Base-by-base conservation (phyloP, 2,329 filamentous ascomycete species). In the Aspergillus floridensis region DNA sequence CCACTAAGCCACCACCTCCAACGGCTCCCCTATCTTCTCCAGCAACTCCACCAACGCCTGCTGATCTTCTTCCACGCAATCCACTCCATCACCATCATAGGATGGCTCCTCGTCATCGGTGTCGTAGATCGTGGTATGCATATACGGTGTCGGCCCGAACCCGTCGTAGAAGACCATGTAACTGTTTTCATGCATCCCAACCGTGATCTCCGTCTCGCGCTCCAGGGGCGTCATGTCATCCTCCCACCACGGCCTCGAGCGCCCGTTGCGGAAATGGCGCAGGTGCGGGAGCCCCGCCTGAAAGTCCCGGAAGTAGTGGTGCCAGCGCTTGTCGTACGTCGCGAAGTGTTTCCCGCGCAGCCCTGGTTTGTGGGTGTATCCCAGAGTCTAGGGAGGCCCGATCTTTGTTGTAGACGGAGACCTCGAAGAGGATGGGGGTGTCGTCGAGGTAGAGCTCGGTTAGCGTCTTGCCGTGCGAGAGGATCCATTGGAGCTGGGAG, bases 401-500 rank as follows among this genome's bases (percentile, higher is more conserved):
- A 2, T 57, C 49, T 7, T 47, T 53, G 14, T 53, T n/a, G 26
- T 29, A 19, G n/a, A 60, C 59, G 8, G 41, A 49, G 3, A 64
- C 58, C 32, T 62, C 59, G 32, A 41, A 61, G 22, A 70, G 46
- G 22, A 80, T 78, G 0, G 74, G 69, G 55, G 79, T 82, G 56
- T 79, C 69, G 47, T 81, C 79, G 0, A 83, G 68, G 12, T 78
- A 74, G 0, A 83, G 64, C 46, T 77, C 72, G 14, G 74, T 61
- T 0, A 83, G 68, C 0, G 78, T 79, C 0, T 59, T 12, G 4
- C 65, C 70, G 3, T 82, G 69, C 0, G 72, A 73, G 0, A 77
- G 59, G 4, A 83, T 74, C 80, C 80, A 83, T 10, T 78, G 76
- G 0, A 81, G 64, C 56, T 83, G 80, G 70, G 74, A 77, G 21